These are phyloP conservation scores for Yamadazyma laniorum DNA, from an alignment of 805 yeast species.

Conservation along the genomic window DNA sequence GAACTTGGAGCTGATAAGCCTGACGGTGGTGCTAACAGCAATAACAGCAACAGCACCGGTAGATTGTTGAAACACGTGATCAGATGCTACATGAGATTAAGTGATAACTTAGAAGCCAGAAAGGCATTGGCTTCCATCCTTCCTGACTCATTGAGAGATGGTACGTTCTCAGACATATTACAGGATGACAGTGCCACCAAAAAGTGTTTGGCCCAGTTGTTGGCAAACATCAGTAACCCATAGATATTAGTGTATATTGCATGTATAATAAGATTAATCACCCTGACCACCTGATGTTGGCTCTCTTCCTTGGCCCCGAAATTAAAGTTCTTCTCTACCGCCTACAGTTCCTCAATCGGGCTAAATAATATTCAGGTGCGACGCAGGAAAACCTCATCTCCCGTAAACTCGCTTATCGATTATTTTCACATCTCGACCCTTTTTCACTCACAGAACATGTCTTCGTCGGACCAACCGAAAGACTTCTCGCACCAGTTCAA, in stretches of 20 bases:
- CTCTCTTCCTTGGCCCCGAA: too few species aligned
- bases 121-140: constrained; percentile 77
- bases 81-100: constrained; percentile 84
- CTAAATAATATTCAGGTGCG: too few species aligned
- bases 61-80: constrained; percentile 89
- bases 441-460: too few species aligned
- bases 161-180: constrained; percentile 73
- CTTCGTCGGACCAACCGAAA: constrained; percentile 2
- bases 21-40: constrained; percentile 1
- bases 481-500: constrained; percentile 23
- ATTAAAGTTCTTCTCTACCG: neutral
- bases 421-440: too few species aligned
- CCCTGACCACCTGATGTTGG: too few species aligned
- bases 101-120: constrained; percentile 89
- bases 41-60: constrained; percentile 52
- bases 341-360: neutral
- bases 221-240: constrained; percentile 51
- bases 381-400: too few species aligned
- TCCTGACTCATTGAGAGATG: constrained; percentile 86
- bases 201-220: constrained; percentile 78
- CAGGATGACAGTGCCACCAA: constrained; percentile 88
- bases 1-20: constrained; percentile 3
- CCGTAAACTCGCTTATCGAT: too few species aligned
- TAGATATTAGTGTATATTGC: constrained; percentile 6
- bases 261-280: constrained; percentile 2